Evolutionary conservation across 2,329 filamentous ascomycete species (phyloP).

Genomic region (Pseudogymnoascus sp.): DNA sequence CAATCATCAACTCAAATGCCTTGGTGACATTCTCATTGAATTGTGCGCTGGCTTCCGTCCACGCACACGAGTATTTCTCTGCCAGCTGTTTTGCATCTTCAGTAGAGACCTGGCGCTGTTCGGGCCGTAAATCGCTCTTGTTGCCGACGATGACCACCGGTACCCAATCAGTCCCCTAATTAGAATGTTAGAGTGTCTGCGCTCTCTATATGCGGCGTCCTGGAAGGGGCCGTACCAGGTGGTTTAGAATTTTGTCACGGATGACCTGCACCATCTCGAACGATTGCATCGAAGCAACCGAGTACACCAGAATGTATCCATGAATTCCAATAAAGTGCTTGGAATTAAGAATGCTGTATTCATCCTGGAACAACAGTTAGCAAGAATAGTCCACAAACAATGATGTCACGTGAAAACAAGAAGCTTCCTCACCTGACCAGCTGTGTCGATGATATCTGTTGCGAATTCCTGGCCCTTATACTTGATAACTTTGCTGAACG

Average conservation of each 20-base stretch:
- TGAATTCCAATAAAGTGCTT: conserved; percentile 99
- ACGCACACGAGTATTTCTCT: conserved; percentile 83
- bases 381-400: conserved; percentile 12
- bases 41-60: conserved; percentile 88
- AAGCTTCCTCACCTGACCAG: conserved; percentile 64
- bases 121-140: conserved; percentile 87
- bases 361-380: conserved; percentile 53
- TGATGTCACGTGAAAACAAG: conserved; percentile 10
- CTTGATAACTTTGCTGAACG: conserved; percentile 91
- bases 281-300: conserved; percentile 85
- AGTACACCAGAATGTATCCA: conserved; percentile 97
- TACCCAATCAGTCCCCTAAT: conserved; percentile 79
- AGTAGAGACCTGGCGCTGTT: conserved; percentile 81
- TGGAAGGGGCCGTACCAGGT: conserved; percentile 55
- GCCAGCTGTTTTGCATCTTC: conserved; percentile 80
- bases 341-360: conserved; percentile 96
- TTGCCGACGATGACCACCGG: conserved; percentile 94
- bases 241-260: conserved; percentile 92
- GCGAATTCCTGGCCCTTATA: conserved; percentile 88
- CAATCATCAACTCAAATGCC: conserved; percentile 90
- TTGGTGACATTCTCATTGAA: conserved; percentile 91
- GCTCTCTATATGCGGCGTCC: background rate
- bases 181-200: conserved; percentile 10
- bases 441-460: conserved; percentile 97
- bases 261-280: conserved; percentile 98